phyloP scores from a whole-genome alignment of 1,139 yeast species.

The Eremothecium cymbalariae region DNA sequence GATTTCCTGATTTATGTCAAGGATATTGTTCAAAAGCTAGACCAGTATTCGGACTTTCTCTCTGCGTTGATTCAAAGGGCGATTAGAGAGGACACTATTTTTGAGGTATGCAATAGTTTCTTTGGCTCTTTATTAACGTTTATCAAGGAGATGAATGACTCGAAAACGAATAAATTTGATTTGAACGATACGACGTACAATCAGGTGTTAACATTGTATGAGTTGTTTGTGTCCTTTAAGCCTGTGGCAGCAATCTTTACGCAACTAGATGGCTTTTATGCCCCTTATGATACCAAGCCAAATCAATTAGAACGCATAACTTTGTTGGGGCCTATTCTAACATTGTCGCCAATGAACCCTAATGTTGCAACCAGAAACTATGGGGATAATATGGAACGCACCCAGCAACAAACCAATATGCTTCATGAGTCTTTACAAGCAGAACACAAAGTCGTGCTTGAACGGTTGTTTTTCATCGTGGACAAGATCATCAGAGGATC shows the following conservation, averaged over 20 bases:
- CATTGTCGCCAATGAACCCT: constrained; percentile 63
- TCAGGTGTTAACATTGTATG: constrained; percentile 46
- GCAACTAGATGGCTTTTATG: constrained; percentile 45
- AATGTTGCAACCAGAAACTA: constrained; percentile 43
- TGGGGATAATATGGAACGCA: constrained; percentile 35
- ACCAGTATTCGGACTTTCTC: constrained; percentile 46
- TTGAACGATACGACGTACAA: constrained; percentile 45
- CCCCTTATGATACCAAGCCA: constrained; percentile 34
- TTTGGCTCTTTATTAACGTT: constrained; percentile 40
- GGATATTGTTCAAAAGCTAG: constrained; percentile 33
- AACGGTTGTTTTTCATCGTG: constrained; percentile 57
- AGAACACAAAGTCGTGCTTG: constrained; percentile 49
- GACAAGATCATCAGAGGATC: constrained; percentile 78
- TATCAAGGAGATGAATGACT: constrained; percentile 17
- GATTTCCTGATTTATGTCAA: constrained; percentile 23
- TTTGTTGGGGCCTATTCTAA: constrained; percentile 67
- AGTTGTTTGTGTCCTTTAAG: constrained; percentile 53
- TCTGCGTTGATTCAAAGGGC: constrained; percentile 51
- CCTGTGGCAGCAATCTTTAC: constrained; percentile 56
- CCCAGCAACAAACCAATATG: constrained; percentile 36
- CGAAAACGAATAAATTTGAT: constrained; percentile 27
- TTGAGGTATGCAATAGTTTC: constrained; percentile 52
- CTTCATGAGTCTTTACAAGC: constrained; percentile 50
- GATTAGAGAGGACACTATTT: constrained; percentile 54
- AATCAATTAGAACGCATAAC: constrained; percentile 53